Percentiles rank a stretch among this genome's conserved stretches.
Evolutionary conservation across 2,329 filamentous ascomycete species (phyloP).

Genomic region (Hypoxylon sp.): DNA sequence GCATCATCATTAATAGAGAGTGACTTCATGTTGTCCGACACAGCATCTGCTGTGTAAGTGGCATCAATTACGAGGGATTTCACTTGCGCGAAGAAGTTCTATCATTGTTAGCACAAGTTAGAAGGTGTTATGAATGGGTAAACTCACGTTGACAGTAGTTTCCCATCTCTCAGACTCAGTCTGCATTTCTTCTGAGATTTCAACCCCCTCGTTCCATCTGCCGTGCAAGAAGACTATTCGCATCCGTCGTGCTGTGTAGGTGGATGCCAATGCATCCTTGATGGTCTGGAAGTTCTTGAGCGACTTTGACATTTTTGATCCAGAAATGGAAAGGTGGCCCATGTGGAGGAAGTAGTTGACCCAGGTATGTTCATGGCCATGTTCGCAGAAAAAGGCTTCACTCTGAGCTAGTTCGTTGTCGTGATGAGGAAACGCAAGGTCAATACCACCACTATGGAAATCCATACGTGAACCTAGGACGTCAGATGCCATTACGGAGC

Average conservation of each 20-base stretch:
- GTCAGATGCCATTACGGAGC: slow-evolving; percentile 93
- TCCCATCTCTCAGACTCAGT: slow-evolving; percentile 82
- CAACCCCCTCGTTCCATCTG: slow-evolving; percentile 88
- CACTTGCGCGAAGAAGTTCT: slow-evolving; percentile 68
- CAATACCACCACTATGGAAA: slow-evolving; percentile 91
- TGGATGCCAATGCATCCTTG: slow-evolving; percentile 74
- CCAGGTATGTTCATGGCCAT: slow-evolving; percentile 73
- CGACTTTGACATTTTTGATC: slow-evolving; percentile 95
- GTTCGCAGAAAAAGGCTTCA: slow-evolving; percentile 72
- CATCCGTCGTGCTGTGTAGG: slow-evolving; percentile 80
- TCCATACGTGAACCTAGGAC: slow-evolving; percentile 87
- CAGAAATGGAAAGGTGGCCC: slow-evolving; percentile 88
- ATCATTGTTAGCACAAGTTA: slow-evolving; percentile 4
- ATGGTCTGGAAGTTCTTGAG: slow-evolving; percentile 97
- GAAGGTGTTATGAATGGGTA: background rate
- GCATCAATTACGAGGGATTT: slow-evolving; percentile 63
- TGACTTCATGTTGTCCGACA: slow-evolving; percentile 45
- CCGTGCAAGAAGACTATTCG: slow-evolving; percentile 88
- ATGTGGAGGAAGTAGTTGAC: slow-evolving; percentile 97
- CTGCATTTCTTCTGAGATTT: slow-evolving; percentile 86
- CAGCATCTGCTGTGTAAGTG: slow-evolving; percentile 42
- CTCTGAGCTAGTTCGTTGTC: slow-evolving; percentile 85
- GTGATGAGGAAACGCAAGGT: slow-evolving; percentile 90
- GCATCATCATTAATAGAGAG: slow-evolving; percentile 50
- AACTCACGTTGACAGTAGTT: slow-evolving; percentile 71